Evolutionary conservation across 768 basidiomycete genomes (phyloP).

Genomic region (Hericium alpestre): DNA sequence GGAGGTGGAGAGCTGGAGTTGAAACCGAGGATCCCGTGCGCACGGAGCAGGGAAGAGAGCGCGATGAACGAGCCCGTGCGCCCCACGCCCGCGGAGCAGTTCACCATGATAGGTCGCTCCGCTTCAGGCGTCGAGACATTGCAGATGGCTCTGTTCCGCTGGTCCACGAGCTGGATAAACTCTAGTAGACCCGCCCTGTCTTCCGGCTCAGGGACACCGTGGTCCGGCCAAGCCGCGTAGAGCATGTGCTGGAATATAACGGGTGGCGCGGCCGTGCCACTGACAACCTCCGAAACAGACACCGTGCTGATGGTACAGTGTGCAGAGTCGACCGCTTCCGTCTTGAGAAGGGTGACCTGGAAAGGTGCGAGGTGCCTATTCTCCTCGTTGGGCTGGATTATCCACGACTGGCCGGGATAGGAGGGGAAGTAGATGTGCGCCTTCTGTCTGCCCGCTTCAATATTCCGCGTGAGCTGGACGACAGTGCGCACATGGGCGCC

Average conservation of each 20-base stretch:
- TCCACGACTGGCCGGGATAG: conserved; percentile 37
- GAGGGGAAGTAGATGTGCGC: conserved; percentile 71
- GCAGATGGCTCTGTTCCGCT: conserved; percentile 34
- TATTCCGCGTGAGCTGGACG: conserved; percentile 68
- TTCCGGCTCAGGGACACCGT: conserved; percentile 60
- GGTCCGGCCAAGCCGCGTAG: conserved; percentile 75
- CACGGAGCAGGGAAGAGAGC: conserved; percentile 65
- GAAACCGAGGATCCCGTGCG: conserved; percentile 31
- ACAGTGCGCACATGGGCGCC: conserved; percentile 53
- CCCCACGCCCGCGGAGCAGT: conserved; percentile 83
- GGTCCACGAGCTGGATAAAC: conserved; percentile 58
- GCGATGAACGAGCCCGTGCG: conserved; percentile 83
- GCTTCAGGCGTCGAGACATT: conserved; percentile 24
- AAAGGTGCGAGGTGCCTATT: conserved; percentile 28
- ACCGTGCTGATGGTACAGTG: conserved; percentile 54
- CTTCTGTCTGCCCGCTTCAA: conserved; percentile 63
- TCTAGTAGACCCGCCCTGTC: conserved; percentile 49
- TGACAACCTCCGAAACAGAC: conserved; percentile 33
- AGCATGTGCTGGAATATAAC: conserved; percentile 61
- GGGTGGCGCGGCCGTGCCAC: conserved; percentile 19
- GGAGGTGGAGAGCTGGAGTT: conserved; percentile 16
- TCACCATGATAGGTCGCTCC: conserved; percentile 70
- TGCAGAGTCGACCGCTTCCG: conserved; percentile 38
- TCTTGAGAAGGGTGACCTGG: conserved; percentile 46
- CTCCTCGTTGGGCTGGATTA: conserved; percentile 37